Evolutionary conservation across 495 filamentous ascomycete genomes (phyloP).

Genomic region (Tetracladium setigerum): DNA sequence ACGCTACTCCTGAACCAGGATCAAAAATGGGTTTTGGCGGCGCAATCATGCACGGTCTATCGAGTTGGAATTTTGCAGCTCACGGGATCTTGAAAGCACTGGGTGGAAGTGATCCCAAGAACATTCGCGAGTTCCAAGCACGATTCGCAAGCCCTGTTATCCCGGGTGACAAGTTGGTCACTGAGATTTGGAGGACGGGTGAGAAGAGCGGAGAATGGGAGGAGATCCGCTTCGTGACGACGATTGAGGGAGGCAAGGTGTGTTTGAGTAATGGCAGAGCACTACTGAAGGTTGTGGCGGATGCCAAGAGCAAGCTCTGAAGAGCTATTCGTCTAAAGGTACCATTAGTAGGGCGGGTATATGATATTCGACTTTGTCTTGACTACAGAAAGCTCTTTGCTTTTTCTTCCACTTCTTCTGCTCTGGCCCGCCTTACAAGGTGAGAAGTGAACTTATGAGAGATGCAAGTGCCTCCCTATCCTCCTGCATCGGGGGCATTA

Average conservation of each 20-base stretch:
- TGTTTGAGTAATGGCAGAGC: constrained; percentile 79
- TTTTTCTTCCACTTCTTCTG: too few relatives aligned
- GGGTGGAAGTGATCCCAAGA: constrained; percentile 67
- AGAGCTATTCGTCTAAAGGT: too few relatives aligned
- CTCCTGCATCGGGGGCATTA: too few relatives aligned
- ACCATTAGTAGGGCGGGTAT: too few relatives aligned
- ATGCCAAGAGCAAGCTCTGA: constrained; percentile 59
- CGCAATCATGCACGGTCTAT: constrained; percentile 82
- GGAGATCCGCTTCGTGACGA: constrained; percentile 71
- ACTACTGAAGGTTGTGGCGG: constrained; percentile 54
- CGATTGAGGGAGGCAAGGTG: constrained; percentile 64
- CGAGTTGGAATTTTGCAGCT: constrained; percentile 73
- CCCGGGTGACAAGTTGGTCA: constrained; percentile 63
- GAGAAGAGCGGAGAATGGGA: constrained; percentile 63
- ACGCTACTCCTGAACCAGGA: constrained; percentile 76
- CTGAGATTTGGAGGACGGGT: constrained; percentile 59
- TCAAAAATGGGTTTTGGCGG: constrained; percentile 86
- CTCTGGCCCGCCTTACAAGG: too few relatives aligned
- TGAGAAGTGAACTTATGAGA: too few relatives aligned
- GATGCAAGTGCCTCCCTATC: too few relatives aligned
- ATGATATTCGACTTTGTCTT: too few relatives aligned
- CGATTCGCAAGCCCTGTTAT: constrained; percentile 78
- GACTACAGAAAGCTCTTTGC: too few relatives aligned
- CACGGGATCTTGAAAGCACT: constrained; percentile 67
- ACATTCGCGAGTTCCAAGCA: constrained; percentile 80